phyloP scores from a whole-genome alignment of 257 asterid species.

The Solanum verrucosum region DNA sequence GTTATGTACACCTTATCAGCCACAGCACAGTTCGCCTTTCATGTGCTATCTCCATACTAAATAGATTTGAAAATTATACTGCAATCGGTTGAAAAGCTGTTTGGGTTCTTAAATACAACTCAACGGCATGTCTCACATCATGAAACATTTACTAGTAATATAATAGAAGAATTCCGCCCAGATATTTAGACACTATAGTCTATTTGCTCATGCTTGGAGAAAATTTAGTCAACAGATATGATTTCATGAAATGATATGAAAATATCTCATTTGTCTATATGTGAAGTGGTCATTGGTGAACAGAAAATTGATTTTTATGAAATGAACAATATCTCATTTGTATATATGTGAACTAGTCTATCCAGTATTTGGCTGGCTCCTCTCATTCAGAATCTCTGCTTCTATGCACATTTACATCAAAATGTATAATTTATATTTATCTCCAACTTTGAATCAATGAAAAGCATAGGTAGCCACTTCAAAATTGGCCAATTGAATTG shows the following conservation, averaged over 20 bases:
- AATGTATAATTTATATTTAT: background rate
- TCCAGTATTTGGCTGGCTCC: background rate
- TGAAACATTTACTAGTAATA: background rate
- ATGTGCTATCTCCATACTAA: background rate
- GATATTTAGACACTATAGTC: background rate
- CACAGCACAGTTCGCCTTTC: background rate
- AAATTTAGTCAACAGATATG: background rate
- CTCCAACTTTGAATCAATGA: background rate
- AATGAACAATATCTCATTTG: background rate
- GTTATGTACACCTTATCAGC: background rate
- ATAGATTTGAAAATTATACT: background rate
- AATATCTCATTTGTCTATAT: background rate
- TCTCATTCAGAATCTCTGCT: background rate
- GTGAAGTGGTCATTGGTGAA: background rate
- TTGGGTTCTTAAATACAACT: background rate
- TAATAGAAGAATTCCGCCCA: background rate
- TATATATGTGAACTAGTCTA: background rate
- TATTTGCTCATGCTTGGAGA: background rate
- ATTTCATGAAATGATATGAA: background rate
- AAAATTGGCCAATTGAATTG: background rate
- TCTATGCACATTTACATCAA: background rate
- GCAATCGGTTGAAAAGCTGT: background rate
- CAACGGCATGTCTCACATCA: background rate
- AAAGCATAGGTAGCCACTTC: background rate
- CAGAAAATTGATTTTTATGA: background rate